These are phyloP conservation scores for Aspergillus sp. DNA, from an alignment of 2,329 filamentous ascomycete species.

Conservation along the genomic window DNA sequence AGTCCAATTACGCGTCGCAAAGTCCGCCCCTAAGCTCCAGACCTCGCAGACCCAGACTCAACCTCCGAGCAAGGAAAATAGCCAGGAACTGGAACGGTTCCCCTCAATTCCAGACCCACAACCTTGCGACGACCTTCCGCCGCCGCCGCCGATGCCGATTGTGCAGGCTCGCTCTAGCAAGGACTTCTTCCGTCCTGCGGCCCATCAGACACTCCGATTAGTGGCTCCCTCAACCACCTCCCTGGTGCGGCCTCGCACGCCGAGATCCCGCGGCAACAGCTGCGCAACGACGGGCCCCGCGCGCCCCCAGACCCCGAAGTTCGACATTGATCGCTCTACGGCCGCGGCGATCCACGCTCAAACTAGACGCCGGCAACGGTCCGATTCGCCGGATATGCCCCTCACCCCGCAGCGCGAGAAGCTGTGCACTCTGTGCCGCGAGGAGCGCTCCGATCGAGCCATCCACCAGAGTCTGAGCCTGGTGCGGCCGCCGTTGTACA, in stretches of 20 bases:
- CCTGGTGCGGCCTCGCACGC: slow-evolving; percentile 24
- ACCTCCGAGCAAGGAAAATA: neutral
- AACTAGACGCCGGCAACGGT: slow-evolving; percentile 30
- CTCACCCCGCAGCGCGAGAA: slow-evolving; percentile 25
- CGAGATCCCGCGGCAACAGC: slow-evolving; percentile 22
- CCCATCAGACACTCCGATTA: slow-evolving; percentile 32
- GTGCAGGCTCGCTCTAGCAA: slow-evolving; percentile 21
- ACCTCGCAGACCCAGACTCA: slow-evolving; percentile 18
- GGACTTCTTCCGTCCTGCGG: slow-evolving; percentile 23
- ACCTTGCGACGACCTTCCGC: slow-evolving; percentile 14
- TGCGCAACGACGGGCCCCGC: slow-evolving; percentile 6
- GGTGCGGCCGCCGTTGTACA: slow-evolving; percentile 19
- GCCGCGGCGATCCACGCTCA: slow-evolving; percentile 37
- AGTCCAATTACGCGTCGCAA: slow-evolving; percentile 37
- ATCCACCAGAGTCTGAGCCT: slow-evolving; percentile 21
- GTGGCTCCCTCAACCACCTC: slow-evolving; percentile 37
- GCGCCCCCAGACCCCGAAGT: slow-evolving; percentile 12
- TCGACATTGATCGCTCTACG: slow-evolving; percentile 33
- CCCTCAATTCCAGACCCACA: slow-evolving; percentile 27
- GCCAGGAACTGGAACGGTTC: slow-evolving; percentile 24
- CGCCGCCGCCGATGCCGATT: slow-evolving; percentile 15
- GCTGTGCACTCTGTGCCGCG: slow-evolving; percentile 29
- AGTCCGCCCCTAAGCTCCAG: slow-evolving; percentile 34
- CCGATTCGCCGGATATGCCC: slow-evolving; percentile 24
- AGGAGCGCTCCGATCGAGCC: slow-evolving; percentile 24